Base-by-base conservation (phyloP, 768 basidiomycete genomes). In the Ramaria sp. region DNA sequence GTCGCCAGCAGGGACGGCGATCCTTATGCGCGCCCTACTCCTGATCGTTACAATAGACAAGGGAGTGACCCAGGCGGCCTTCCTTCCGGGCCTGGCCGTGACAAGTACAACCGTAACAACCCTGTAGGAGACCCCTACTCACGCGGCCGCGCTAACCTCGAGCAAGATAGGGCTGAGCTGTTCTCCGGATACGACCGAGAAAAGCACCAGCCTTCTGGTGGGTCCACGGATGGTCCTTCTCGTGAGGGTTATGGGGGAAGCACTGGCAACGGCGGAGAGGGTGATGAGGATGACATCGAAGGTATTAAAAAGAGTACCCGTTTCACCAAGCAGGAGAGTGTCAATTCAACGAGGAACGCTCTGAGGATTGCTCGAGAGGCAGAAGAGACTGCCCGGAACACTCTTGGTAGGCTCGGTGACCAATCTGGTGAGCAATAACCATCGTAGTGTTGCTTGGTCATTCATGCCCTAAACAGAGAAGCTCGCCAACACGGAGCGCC, bases 291-390 rank as follows among this genome's bases (percentile, higher is more conserved):
- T 57, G 93, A 93, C 59, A 73, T 93, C 5, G 95, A 99, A 70
- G 90, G 85, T 24, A 97, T 99, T 70, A 97, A 96, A 71, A 81
- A 89, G 62, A 85, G 93, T 69, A 92, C 88, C 57, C 78, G 83
- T 55, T 88, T 79, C 63, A 66, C 86, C 58, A 98, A 99, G 70
- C 92, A 97, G 69, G 94, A 97, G 62, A 86, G 83, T 64, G 83
- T 94, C 45, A 83, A 80, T 52, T 86, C 88, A 15, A 88, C 92
- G 0, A 74, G 94, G 61, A 97, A 98, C 69, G 95, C 95, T 12
- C 75, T 99, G 50, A 78, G 92, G 41, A 76, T 97, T 65, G 95
- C 94, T 37, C 76, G 85, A n/a, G 93, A 98, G 67, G 92, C 95
- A 0, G 95, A 97, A 68, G 95, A 99, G 67, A 95, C 92, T 10